These are phyloP conservation scores for Kuraishia capsulata DNA, from an alignment of 805 yeast species.

Conservation along the genomic window DNA sequence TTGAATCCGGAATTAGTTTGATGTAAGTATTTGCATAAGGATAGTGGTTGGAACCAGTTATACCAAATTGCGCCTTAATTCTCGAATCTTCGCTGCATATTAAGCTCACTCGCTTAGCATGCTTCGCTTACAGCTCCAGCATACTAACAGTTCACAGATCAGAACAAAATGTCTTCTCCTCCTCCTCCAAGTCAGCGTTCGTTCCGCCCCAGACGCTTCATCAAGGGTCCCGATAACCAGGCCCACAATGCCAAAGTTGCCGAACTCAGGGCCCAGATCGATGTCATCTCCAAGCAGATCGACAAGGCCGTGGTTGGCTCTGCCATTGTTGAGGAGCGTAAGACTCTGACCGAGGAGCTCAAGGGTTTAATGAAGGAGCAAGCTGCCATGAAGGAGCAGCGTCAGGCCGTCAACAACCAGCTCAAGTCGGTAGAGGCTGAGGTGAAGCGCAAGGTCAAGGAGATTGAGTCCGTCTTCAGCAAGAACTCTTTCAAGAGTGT, in stretches of 20 bases:
- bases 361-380: conserved; percentile 33
- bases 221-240: conserved; percentile 68
- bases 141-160: too few species aligned
- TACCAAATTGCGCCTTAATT: too few species aligned
- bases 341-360: conserved; percentile 34
- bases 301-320: conserved; percentile 41
- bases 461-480: conserved; percentile 62
- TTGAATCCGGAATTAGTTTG: too few species aligned
- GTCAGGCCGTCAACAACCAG: conserved; percentile 40
- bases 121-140: too few species aligned
- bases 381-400: conserved; percentile 21
- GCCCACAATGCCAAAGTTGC: conserved; percentile 52
- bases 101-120: too few species aligned
- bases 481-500: conserved; percentile 60
- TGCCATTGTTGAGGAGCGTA: conserved; percentile 41
- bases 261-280: conserved; percentile 49
- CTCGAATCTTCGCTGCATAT: too few species aligned
- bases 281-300: conserved; percentile 48
- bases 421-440: conserved; percentile 61
- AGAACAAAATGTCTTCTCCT: background rate
- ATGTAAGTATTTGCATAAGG: too few species aligned
- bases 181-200: background rate
- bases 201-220: conserved; percentile 31
- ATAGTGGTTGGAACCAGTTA: too few species aligned
- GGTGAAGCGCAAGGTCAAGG: conserved; percentile 67